These are phyloP conservation scores for Podospora comata DNA, from an alignment of 495 filamentous ascomycete genomes.

Conservation along the genomic window DNA sequence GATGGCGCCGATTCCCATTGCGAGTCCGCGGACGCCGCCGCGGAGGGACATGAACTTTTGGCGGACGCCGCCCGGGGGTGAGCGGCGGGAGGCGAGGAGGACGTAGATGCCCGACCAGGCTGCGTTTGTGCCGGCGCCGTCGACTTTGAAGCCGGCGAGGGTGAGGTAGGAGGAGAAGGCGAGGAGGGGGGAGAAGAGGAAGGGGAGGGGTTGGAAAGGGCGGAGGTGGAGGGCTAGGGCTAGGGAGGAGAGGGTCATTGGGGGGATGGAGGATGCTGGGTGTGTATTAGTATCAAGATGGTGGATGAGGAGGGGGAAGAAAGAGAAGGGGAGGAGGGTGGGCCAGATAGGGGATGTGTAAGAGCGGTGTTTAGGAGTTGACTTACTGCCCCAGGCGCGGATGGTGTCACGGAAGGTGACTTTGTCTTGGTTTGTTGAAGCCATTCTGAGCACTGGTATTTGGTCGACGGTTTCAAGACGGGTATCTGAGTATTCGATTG, in stretches of 20 bases:
- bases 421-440: constrained; percentile 8
- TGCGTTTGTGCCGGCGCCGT: constrained; percentile 77
- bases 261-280: constrained; percentile 73
- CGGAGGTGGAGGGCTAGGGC: constrained; percentile 73
- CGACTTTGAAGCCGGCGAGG: constrained; percentile 70
- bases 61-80: constrained; percentile 45
- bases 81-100: constrained; percentile 66
- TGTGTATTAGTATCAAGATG: constrained; percentile 43
- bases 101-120: constrained; percentile 87
- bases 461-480: no score
- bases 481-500: no score
- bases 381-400: constrained; percentile 72
- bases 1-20: constrained; percentile 64
- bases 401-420: constrained; percentile 46
- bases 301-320: constrained; percentile 42
- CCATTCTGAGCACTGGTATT: background rate
- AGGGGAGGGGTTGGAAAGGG: constrained; percentile 69
- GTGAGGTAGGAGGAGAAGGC: constrained; percentile 84
- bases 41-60: constrained; percentile 60
- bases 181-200: constrained; percentile 81
- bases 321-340: background rate
- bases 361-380: background rate
- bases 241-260: constrained; percentile 74
- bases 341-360: no score
- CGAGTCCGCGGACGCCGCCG: constrained; percentile 66